Evolutionary conservation across 495 filamentous ascomycete species (phyloP).

Genomic region (Xylaria scruposa): DNA sequence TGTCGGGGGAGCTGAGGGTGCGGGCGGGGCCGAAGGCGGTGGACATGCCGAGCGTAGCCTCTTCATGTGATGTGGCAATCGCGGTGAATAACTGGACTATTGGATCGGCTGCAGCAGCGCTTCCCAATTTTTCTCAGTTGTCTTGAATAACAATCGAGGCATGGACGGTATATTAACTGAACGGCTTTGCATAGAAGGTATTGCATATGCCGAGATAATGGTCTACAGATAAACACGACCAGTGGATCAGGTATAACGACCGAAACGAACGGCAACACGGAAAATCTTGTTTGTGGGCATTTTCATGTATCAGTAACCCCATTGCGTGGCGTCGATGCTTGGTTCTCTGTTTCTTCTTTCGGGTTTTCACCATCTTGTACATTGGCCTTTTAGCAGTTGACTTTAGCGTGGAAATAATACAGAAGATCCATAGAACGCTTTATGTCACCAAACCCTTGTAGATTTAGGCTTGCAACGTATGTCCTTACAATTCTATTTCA

Average conservation of each 20-base stretch:
- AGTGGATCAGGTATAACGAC: slow-evolving; percentile 2
- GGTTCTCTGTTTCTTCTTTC: neutral
- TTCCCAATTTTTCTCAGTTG: neutral
- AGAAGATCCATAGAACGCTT: neutral
- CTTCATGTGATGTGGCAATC: slow-evolving; percentile 1
- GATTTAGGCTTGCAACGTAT: too few species aligned
- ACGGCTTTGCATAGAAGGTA: neutral
- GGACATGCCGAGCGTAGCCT: slow-evolving; percentile 17
- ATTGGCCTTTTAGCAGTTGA: neutral
- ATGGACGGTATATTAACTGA: neutral
- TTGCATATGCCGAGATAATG: neutral
- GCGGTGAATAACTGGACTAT: neutral
- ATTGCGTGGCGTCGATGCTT: slow-evolving; percentile 9
- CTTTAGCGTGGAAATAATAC: neutral
- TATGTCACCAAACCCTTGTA: too few species aligned
- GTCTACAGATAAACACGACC: neutral
- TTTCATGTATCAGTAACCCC: neutral
- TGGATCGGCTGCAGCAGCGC: neutral
- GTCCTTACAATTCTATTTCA: too few species aligned
- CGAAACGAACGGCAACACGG: neutral
- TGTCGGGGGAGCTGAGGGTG: slow-evolving; percentile 6
- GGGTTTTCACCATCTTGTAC: neutral
- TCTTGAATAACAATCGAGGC: neutral
- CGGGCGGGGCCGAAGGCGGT: slow-evolving; percentile 2
- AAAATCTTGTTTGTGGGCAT: slow-evolving; percentile 1